Evolutionary conservation across 257 asterid genomes (phyloP).

Genomic region (Solanum piurae): DNA sequence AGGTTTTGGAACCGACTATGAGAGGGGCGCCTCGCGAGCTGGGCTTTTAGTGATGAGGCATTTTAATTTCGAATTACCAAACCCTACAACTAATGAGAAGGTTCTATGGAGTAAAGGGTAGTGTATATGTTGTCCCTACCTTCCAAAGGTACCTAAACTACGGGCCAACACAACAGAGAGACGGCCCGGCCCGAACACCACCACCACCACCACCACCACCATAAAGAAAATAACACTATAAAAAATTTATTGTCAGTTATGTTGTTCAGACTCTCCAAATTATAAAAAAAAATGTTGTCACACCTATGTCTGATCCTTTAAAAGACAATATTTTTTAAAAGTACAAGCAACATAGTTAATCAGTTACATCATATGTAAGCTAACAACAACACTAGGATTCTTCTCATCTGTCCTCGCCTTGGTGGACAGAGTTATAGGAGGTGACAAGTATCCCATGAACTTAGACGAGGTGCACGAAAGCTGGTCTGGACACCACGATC

Average conservation of each 20-base stretch:
- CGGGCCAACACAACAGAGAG: neutral
- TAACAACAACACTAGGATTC: neutral
- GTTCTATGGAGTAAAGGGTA: neutral
- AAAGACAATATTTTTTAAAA: neutral
- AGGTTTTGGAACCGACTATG: neutral
- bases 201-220: neutral
- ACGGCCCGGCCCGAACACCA: neutral
- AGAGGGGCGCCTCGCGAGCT: neutral
- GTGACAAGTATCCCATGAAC: neutral
- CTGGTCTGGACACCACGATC: fast-evolving
- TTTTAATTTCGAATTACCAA: neutral
- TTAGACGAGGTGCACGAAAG: neutral
- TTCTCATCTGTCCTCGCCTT: no score
- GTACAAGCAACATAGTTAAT: neutral
- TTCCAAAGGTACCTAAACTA: neutral
- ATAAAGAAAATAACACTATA: neutral
- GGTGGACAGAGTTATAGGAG: neutral
- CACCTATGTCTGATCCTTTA: no score
- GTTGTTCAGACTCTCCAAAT: neutral
- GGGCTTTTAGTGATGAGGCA: neutral
- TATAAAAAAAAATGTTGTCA: neutral
- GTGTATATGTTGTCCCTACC: neutral
- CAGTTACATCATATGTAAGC: neutral
- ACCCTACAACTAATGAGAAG: neutral
- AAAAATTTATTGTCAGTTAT: neutral